phyloP scores from a whole-genome alignment of 352 stramenopile genomes.

The Aphanomyces stellatus region DNA sequence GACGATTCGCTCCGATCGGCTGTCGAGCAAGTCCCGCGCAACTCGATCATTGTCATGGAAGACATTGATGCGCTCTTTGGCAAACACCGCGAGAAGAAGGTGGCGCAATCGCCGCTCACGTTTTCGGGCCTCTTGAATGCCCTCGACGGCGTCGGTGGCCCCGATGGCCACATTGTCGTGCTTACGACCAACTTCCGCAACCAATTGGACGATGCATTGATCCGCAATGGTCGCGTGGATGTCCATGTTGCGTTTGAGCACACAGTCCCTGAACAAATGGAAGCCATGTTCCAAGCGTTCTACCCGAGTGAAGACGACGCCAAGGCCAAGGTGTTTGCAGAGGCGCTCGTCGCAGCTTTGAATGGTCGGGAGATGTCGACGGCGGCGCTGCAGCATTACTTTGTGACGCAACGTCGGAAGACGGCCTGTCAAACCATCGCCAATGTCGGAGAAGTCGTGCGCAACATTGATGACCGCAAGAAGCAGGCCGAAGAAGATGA shows the following conservation, averaged over 20 bases:
- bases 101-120: conserved; percentile 18
- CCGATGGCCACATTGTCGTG: conserved; percentile 23
- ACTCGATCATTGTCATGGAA: conserved; percentile 25
- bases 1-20: conserved; percentile 5
- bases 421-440: background rate
- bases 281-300: background rate
- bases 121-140: conserved; percentile 29
- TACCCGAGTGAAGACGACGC: background rate
- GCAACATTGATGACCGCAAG: background rate
- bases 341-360: background rate
- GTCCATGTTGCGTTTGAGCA: conserved; percentile 1
- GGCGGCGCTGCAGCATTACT: conserved; percentile 9
- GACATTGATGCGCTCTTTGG: conserved; percentile 31
- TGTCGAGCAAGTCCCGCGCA: background rate
- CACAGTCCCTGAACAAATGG: background rate
- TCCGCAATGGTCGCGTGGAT: conserved; percentile 29
- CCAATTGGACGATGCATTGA: conserved; percentile 27
- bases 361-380: background rate
- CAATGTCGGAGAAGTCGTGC: background rate
- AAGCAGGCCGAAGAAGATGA: background rate
- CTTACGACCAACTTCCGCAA: conserved; percentile 27
- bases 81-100: conserved; percentile 7
- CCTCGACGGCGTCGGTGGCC: conserved; percentile 25
- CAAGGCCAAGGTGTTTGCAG: background rate
- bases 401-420: conserved; percentile 1